Base-by-base conservation (phyloP, 2,329 filamentous ascomycete species). In the Furcasterigmium furcatum region DNA sequence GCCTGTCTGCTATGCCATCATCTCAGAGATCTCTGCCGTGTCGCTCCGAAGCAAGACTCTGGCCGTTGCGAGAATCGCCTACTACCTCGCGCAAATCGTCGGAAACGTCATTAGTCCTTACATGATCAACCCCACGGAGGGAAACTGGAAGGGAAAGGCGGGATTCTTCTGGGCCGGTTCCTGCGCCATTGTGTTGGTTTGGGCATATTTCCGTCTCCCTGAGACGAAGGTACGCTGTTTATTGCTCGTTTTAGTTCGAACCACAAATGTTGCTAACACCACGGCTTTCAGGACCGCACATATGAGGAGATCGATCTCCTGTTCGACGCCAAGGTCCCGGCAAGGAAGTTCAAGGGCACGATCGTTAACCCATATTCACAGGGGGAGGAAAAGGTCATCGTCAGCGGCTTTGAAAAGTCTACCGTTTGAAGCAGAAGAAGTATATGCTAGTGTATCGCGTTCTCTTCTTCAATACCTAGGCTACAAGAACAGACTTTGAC, bases 1-100 rank as follows among this genome's bases (percentile, higher is more conserved):
- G 1, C 69, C 70, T 2, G 60, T 71, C 9, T 63, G 64, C 6
- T 73, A 71, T 51, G 59, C 65, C 5, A 59, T 74, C 34, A 52
- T 50, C 18, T 47, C 43, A n/a, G n/a, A 74, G 55, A 53, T 73
- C 5, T 62, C 64, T 1, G 70, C 68, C 0, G 71, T 68, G n/a
- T n/a, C n/a, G n/a, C n/a, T n/a, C n/a, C n/a, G n/a, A n/a, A n/a
- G n/a, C n/a, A n/a, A n/a, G n/a, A n/a, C n/a, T n/a, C n/a, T n/a
- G n/a, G n/a, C n/a, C n/a, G n/a, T n/a, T n/a, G n/a, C n/a, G n/a
- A n/a, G n/a, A n/a, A n/a, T n/a, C 50, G 44, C 59, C 0, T 61
- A 65, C 27, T 58, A 48, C 16, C 44, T 60, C 10, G 27, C 55
- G 4, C 51, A 57, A 5, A 62, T 63, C 0, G 22, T 57, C 25